Base-by-base conservation (phyloP, 2,329 filamentous ascomycete genomes). In the Pleochaeta shiraiana region DNA sequence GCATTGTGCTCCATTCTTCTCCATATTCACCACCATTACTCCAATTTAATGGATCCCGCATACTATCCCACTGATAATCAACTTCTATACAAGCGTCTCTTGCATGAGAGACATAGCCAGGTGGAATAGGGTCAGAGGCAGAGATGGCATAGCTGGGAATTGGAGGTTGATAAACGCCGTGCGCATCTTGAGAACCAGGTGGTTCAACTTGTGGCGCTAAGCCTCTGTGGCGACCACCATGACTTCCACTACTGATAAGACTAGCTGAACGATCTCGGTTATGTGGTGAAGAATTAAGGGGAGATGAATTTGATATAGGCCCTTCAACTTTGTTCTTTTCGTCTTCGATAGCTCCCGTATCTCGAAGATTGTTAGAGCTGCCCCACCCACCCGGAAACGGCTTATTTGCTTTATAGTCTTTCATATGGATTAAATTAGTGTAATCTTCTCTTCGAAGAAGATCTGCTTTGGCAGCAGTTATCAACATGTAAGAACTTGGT, bases 61-160 rank as follows among this genome's bases (percentile, higher is more conserved):
- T 92, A 66, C 91, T 96, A 72, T 98, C 91, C 92, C 93, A 98
- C 70, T 92, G 87, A 71, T 89, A 95, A 74, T 98, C 93, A n/a
- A 96, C 80, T 63, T 87, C 81, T 4, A 88, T 79, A 71, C 90
- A 97, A 14, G 86, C 83, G 72, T 97, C 90, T 67, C 90, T 83
- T 9, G 92, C 92, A 75, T 98, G 93, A 0, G 89, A 83, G 21
- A 95, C 88, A 72, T 95, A 95, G 1, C 92, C 93, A 2, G 83
- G 78, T 0, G 93, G 93, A 65, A 97, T 96, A 7, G 86, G 84
- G 55, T 90, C 86, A 7, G 86, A 85, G 7, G 81, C 79, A 0
- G 88, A 92, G 11, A 96, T 81, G 0, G 92, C 89, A 74, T 95
- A 96, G 19, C 84, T 83, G 0, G 92, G 91, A 5, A 83, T 80